A percentile compares a stretch with the other conserved stretches of the same genome.
phyloP scores from a whole-genome alignment of 176 grass and related monocot genomes.

The Oryza coarctata region DNA sequence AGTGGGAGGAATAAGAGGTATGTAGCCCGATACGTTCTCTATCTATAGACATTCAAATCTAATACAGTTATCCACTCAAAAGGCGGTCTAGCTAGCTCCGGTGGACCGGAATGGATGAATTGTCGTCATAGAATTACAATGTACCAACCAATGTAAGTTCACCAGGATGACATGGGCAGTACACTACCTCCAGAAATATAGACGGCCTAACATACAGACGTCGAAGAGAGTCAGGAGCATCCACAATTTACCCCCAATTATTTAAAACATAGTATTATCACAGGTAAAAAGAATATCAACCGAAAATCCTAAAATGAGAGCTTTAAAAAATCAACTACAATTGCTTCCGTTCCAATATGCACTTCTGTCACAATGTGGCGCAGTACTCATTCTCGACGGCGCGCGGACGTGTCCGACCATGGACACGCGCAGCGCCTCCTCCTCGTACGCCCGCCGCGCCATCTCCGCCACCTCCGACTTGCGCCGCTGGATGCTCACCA shows the following conservation, averaged over 20 bases:
- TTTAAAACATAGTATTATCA: constrained; percentile 10
- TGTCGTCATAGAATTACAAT: background rate
- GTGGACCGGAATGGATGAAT: too few species aligned
- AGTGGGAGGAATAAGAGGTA: too few species aligned
- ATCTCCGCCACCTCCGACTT: constrained; percentile 65
- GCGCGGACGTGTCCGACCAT: constrained; percentile 93
- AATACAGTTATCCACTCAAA: too few species aligned
- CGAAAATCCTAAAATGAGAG: background rate
- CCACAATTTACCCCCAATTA: background rate
- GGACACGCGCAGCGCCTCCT: constrained; percentile 79
- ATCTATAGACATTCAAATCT: too few species aligned
- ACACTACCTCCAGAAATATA: background rate
- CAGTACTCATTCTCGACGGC: constrained; percentile 67
- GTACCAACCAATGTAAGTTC: background rate
- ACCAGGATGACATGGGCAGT: background rate
- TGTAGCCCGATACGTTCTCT: too few species aligned
- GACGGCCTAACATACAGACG: background rate
- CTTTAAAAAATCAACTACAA: constrained; percentile 4
- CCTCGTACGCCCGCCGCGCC: constrained; percentile 87
- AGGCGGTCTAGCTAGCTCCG: too few species aligned
- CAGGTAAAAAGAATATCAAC: constrained; percentile 38
- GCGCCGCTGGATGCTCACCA: constrained; percentile 60
- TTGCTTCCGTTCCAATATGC: background rate
- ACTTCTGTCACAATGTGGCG: constrained; percentile 32
- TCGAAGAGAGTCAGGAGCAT: background rate